These are phyloP conservation scores for Paramecium primaurelia DNA, from an alignment of 73 alveolate genomes.

Conservation along the genomic window DNA sequence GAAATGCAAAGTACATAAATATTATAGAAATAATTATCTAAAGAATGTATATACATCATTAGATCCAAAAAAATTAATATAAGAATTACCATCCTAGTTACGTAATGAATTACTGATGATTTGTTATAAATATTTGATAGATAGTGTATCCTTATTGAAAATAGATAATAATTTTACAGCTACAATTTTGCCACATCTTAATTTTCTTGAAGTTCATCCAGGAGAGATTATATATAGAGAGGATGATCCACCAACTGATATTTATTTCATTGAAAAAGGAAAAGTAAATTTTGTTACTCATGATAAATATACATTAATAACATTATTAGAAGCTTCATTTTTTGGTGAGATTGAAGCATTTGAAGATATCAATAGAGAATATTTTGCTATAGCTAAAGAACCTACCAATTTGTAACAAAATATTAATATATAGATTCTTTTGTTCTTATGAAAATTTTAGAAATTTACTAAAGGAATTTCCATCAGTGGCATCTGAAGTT, in stretches of 20 bases:
- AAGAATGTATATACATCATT: slow-evolving; percentile 59
- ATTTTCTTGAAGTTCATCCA: slow-evolving; percentile 29
- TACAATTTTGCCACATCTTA: slow-evolving; percentile 8
- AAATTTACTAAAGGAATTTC: slow-evolving; percentile 58
- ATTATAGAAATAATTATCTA: slow-evolving; percentile 60
- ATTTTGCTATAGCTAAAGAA: slow-evolving; percentile 52
- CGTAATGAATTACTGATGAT: slow-evolving; percentile 31
- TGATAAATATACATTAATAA: slow-evolving; percentile 64
- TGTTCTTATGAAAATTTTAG: slow-evolving; percentile 45
- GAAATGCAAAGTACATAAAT: slow-evolving; percentile 62
- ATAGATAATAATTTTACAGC: slow-evolving; percentile 48
- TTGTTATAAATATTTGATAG: slow-evolving; percentile 35
- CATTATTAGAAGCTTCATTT: slow-evolving; percentile 60
- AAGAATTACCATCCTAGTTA: slow-evolving; percentile 64
- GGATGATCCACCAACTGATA: slow-evolving; percentile 65
- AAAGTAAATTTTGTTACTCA: slow-evolving; percentile 65
- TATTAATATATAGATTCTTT: slow-evolving; percentile 17
- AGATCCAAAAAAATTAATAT: slow-evolving; percentile 61
- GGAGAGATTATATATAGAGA: slow-evolving; percentile 65
- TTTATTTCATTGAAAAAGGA: slow-evolving; percentile 70
- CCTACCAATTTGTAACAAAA: slow-evolving; percentile 6
- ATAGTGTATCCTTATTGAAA: background rate
- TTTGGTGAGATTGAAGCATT: slow-evolving; percentile 68
- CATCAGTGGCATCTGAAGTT: slow-evolving; percentile 57
- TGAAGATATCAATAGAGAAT: slow-evolving; percentile 51